These are phyloP conservation scores for Xylaria sp. DNA, from an alignment of 2,329 filamentous ascomycete species.

Conservation along the genomic window DNA sequence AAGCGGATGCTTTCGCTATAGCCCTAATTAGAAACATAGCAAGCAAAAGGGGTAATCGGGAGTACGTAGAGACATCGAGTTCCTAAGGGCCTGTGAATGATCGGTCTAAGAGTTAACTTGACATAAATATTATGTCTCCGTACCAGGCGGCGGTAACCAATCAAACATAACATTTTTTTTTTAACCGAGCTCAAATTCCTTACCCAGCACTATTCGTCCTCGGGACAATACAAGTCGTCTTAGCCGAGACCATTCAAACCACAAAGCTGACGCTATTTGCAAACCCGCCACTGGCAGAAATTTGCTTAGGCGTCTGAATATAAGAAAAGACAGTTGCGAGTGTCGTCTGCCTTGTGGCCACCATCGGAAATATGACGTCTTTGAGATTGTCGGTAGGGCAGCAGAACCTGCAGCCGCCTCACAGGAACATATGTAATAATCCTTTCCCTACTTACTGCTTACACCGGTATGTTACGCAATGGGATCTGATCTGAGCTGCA, in stretches of 20 bases:
- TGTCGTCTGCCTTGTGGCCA: too few species aligned
- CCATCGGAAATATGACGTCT: too few species aligned
- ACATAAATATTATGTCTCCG: neutral
- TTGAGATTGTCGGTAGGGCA: too few species aligned
- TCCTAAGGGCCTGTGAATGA: neutral
- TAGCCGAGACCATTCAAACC: neutral
- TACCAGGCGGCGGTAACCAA: neutral
- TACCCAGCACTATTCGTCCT: too few species aligned
- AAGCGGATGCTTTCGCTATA: neutral
- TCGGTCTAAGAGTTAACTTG: neutral
- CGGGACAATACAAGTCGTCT: too few species aligned
- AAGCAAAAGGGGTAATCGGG: neutral
- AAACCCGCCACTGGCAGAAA: too few species aligned
- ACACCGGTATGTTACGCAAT: conserved; percentile 2
- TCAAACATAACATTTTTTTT: neutral
- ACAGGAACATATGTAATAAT: too few species aligned
- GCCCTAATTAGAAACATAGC: neutral
- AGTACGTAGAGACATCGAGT: neutral
- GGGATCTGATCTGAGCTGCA: neutral
- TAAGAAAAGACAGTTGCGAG: too few species aligned
- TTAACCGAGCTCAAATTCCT: neutral
- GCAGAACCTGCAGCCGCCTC: too few species aligned
- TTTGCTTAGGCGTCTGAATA: too few species aligned
- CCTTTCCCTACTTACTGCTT: neutral
- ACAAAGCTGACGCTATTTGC: neutral